Percentiles rank a stretch among this genome's conserved stretches.
Evolutionary conservation across 371 early-diverging fungal species (phyloP).

Genomic region (Coemansia linderi): DNA sequence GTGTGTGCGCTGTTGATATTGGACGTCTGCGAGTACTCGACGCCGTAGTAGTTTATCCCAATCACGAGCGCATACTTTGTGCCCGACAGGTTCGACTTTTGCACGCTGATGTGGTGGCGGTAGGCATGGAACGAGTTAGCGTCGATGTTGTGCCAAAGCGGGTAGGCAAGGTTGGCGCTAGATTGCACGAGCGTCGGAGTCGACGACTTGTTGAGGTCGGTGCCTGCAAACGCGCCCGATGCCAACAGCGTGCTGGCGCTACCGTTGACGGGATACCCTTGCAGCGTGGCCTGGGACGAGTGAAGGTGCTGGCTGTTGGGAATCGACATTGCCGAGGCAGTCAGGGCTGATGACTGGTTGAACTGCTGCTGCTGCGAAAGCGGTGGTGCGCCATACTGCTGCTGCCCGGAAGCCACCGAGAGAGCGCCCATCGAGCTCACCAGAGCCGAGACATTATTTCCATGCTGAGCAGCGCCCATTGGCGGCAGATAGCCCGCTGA

Average conservation of each 20-base stretch:
- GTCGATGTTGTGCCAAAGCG: constrained; percentile 35
- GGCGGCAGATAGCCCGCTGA: constrained; percentile 4
- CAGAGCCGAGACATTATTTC: constrained; percentile 22
- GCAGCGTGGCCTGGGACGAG: constrained; percentile 20
- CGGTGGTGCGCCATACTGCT: background rate
- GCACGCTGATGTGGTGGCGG: constrained; percentile 38
- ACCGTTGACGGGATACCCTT: constrained; percentile 3
- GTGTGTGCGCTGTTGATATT: constrained; percentile 50
- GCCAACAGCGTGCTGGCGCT: constrained; percentile 20
- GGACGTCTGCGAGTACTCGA: constrained; percentile 44
- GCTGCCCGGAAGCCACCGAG: constrained; percentile 12
- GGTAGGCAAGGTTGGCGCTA: constrained; percentile 14
- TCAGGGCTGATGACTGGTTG: background rate
- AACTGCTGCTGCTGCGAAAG: constrained; percentile 18
- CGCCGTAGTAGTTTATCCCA: constrained; percentile 47
- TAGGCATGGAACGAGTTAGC: constrained; percentile 30
- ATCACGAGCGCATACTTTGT: constrained; percentile 47
- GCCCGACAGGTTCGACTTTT: constrained; percentile 32
- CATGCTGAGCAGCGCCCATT: constrained; percentile 5
- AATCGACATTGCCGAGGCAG: constrained; percentile 9
- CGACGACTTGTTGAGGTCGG: constrained; percentile 4
- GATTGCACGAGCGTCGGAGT: constrained; percentile 10
- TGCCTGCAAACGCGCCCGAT: constrained; percentile 3
- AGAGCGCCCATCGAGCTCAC: constrained; percentile 40
- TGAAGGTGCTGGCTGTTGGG: constrained; percentile 9